Evolutionary conservation across 1,139 yeast species (phyloP).

Genomic region (Suhomyces coccinellae): DNA sequence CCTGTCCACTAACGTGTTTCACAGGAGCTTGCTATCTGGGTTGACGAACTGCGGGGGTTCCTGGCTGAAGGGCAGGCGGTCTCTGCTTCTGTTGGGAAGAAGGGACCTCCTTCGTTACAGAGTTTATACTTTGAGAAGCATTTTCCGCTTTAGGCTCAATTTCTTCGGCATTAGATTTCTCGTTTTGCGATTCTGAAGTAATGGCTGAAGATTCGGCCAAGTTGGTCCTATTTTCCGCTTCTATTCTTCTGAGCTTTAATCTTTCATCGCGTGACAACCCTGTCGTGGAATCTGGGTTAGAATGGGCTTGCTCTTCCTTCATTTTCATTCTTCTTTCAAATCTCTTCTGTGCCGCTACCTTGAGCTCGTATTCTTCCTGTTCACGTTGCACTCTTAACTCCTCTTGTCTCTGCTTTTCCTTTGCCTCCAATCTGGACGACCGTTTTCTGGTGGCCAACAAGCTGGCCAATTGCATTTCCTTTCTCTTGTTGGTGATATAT

Average conservation of each 20-base stretch:
- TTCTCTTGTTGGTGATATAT: slow-evolving; percentile 41
- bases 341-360: slow-evolving; percentile 38
- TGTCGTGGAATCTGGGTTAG: slow-evolving; percentile 23
- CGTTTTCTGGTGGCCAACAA: slow-evolving; percentile 43
- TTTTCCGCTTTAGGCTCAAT: background rate
- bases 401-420: slow-evolving; percentile 44
- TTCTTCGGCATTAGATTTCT: background rate
- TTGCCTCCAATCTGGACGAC: slow-evolving; percentile 39
- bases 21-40: background rate
- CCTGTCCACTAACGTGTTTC: background rate
- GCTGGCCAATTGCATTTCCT: slow-evolving; percentile 49
- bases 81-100: background rate
- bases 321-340: slow-evolving; percentile 36
- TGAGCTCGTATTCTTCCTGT: slow-evolving; percentile 33
- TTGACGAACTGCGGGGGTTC: background rate
- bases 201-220: background rate
- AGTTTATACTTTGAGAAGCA: background rate
- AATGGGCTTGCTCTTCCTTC: slow-evolving; percentile 19
- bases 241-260: slow-evolving; percentile 32
- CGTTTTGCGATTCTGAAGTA: background rate
- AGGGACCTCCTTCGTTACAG: background rate
- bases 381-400: slow-evolving; percentile 34
- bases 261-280: slow-evolving; percentile 46
- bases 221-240: slow-evolving; percentile 2
- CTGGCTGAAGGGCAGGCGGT: background rate